Evolutionary conservation across 345 rosid genomes (phyloP).

Genomic region (Melastoma malabathricum): DNA sequence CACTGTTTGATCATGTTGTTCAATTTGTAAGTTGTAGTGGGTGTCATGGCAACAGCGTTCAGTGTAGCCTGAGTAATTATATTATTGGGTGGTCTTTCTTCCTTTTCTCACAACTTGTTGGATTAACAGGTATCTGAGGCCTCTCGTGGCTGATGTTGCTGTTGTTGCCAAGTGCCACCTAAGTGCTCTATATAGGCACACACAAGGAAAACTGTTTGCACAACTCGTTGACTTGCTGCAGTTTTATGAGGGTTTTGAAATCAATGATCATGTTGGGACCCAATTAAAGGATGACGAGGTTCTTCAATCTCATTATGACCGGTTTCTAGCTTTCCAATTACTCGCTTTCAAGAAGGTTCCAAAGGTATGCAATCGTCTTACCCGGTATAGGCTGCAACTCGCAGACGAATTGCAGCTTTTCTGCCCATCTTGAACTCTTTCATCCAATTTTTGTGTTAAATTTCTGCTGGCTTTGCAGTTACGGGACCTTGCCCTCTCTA

Average conservation of each 20-base stretch:
- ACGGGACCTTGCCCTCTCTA: constrained; percentile 76
- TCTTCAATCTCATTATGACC: constrained; percentile 78
- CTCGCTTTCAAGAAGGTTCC: constrained; percentile 84
- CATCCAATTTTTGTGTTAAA: constrained; percentile 6
- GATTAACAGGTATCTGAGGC: constrained; percentile 69
- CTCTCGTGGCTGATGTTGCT: constrained; percentile 94
- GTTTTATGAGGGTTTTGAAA: constrained; percentile 96
- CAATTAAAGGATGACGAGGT: constrained; percentile 92
- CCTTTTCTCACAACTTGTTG: neutral
- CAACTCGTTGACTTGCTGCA: constrained; percentile 92
- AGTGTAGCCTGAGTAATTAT: too few relatives aligned
- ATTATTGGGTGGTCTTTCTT: neutral
- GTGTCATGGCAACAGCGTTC: too few relatives aligned
- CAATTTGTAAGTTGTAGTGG: neutral
- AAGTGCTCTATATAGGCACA: constrained; percentile 75
- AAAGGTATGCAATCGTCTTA: constrained; percentile 32
- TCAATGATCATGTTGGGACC: constrained; percentile 90
- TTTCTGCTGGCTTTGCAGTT: constrained; percentile 32
- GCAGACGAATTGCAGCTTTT: neutral
- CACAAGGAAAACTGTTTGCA: constrained; percentile 82
- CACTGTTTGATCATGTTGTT: neutral
- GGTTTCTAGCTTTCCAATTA: constrained; percentile 77
- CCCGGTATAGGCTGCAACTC: too few relatives aligned
- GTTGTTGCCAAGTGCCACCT: constrained; percentile 90
- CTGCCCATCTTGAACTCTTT: constrained; percentile 1